Evolutionary conservation across 2,329 filamentous ascomycete genomes (phyloP).

Genomic region (Sclerotinia trifoliorum): DNA sequence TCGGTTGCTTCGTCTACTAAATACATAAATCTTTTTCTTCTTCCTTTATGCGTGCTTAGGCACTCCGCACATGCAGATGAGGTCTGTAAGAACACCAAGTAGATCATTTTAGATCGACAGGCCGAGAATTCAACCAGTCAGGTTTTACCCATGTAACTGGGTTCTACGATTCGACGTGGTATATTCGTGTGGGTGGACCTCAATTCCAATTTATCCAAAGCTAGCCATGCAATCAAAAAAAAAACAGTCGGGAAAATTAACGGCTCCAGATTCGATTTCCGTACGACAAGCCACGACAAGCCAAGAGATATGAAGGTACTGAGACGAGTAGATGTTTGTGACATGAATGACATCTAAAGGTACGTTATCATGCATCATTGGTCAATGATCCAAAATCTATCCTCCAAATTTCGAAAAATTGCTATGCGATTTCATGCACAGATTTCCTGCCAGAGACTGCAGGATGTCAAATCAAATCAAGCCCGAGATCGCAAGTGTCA

Average conservation of each 20-base stretch:
- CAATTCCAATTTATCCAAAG: not conserved
- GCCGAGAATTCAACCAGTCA: not conserved
- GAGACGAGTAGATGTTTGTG: conserved; percentile 11
- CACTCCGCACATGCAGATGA: not conserved
- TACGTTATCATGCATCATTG: conserved; percentile 1
- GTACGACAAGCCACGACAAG: not conserved
- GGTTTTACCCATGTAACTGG: conserved; percentile 3
- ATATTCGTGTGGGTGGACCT: conserved; percentile 7
- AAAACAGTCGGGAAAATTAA: not conserved
- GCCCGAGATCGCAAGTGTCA: conserved; percentile 2
- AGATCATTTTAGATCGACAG: conserved; percentile 20
- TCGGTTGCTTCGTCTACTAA: not conserved
- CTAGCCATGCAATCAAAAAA: conserved; percentile 3
- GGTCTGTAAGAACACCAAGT: not conserved
- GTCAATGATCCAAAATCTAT: not conserved
- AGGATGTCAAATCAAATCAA: not conserved
- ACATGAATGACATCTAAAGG: conserved; percentile 5
- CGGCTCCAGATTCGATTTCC: not conserved
- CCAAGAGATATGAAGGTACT: conserved; percentile 4
- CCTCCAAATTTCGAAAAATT: not conserved
- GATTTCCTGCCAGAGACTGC: not conserved
- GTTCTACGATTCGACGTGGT: not conserved
- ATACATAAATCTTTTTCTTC: not conserved
- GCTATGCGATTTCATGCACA: not conserved
- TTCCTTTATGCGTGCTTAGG: not conserved